Conservation (phyloP, 2,329 filamentous ascomycete genomes). For the Lithohypha guttulata region DNA sequence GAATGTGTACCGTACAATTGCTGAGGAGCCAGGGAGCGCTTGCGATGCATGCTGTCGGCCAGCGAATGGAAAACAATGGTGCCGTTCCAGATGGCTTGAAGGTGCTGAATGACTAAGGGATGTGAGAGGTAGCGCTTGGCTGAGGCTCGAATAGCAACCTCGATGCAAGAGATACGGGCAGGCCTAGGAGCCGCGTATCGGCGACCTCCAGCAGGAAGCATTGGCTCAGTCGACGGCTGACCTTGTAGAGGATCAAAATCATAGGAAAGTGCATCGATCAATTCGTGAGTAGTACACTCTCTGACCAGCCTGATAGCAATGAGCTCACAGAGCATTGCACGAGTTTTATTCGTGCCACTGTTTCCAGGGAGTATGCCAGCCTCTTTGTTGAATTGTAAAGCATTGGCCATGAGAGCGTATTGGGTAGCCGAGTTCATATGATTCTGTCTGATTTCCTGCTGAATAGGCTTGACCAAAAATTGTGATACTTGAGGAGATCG, state of each 20-base stretch:
- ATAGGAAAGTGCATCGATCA: constrained; percentile 89
- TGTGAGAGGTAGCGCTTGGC: constrained; percentile 89
- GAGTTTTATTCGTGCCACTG: constrained; percentile 69
- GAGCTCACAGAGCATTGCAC: constrained; percentile 81
- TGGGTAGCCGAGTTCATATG: constrained; percentile 80
- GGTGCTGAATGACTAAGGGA: constrained; percentile 79
- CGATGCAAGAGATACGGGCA: constrained; percentile 76
- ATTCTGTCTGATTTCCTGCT: constrained; percentile 70
- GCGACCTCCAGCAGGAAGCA: constrained; percentile 12
- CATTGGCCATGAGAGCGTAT: constrained; percentile 87
- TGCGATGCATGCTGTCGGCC: constrained; percentile 71
- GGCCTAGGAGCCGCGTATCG: constrained; percentile 40
- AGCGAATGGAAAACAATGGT: constrained; percentile 89
- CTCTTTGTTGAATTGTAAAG: constrained; percentile 85
- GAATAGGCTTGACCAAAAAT: constrained; percentile 90
- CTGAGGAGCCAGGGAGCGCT: constrained; percentile 2
- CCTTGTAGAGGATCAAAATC: constrained; percentile 91
- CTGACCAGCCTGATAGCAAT: constrained; percentile 80
- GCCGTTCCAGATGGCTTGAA: constrained; percentile 96
- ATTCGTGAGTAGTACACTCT: constrained; percentile 77
- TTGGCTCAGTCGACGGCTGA: constrained; percentile 42
- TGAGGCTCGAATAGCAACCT: constrained; percentile 84
- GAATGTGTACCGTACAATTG: constrained; percentile 30
- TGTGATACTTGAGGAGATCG: constrained; percentile 93
- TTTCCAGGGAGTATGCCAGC: constrained; percentile 71